Conservation (phyloP, 495 filamentous ascomycete genomes). For the Aspergillus funiculosus region DNA sequence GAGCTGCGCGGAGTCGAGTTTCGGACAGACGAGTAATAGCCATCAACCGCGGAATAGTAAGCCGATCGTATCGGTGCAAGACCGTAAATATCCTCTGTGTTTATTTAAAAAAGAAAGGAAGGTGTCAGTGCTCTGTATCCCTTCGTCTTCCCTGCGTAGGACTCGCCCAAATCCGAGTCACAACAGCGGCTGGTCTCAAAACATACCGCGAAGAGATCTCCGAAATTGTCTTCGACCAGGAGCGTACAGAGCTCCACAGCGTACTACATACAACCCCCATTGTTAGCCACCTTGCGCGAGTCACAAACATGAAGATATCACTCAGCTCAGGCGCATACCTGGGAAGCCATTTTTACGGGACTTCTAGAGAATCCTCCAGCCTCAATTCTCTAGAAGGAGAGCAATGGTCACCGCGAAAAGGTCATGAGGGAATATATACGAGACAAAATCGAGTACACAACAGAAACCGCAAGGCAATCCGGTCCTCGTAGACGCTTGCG, state of each 20-base stretch:
- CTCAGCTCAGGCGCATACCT: conserved; percentile 40
- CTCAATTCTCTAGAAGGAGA: conserved; percentile 60
- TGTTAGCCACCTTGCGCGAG: no score
- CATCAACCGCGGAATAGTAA: conserved; percentile 59
- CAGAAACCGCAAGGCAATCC: background rate
- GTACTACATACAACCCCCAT: conserved; percentile 41
- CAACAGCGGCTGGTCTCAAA: no score
- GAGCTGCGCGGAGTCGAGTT: conserved; percentile 66
- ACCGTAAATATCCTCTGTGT: conserved; percentile 69
- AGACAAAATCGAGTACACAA: background rate
- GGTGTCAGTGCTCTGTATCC: no score
- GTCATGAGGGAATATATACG: conserved; percentile 27
- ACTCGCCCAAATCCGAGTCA: no score
- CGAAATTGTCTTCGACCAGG: conserved; percentile 81
- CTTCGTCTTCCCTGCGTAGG: no score
- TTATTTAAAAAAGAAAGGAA: background rate
- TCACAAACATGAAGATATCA: no score
- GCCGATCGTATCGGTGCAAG: conserved; percentile 70
- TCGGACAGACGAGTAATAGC: conserved; percentile 61
- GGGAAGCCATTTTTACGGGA: conserved; percentile 49
- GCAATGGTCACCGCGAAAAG: conserved; percentile 55
- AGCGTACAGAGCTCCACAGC: conserved; percentile 78
- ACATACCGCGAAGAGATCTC: conserved; percentile 84
- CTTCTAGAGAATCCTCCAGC: conserved; percentile 64
- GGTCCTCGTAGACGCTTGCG: background rate